Conservation (phyloP, 306 rosid species). For the Herpetospermum pedunculosum region DNA sequence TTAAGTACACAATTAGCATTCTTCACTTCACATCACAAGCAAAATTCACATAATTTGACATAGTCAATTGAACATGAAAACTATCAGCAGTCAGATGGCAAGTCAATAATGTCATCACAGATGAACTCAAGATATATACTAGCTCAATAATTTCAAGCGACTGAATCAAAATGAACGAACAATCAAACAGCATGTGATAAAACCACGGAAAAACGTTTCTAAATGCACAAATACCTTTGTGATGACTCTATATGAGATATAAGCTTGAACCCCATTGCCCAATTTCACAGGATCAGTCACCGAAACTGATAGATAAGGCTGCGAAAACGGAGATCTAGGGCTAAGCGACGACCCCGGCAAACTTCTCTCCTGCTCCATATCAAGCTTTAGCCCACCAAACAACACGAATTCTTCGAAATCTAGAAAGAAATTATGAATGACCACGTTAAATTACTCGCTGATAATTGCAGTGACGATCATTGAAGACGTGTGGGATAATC, state of each 20-base stretch:
- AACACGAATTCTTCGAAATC: not conserved
- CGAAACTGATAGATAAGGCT: conserved; percentile 68
- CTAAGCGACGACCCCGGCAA: conserved; percentile 58
- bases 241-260: conserved; percentile 89
- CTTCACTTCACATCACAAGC: not conserved
- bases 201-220: not conserved
- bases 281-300: conserved; percentile 94
- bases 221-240: conserved; percentile 40
- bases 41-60: not conserved
- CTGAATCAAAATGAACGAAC: not conserved
- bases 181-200: not conserved
- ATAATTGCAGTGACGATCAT: not conserved
- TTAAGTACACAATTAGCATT: not conserved
- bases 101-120: not conserved
- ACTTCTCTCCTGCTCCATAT: conserved; percentile 69
- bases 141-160: not conserved
- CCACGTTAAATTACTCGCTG: not conserved
- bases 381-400: not conserved
- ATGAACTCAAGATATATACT: not conserved
- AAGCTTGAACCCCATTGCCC: conserved; percentile 98
- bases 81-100: not conserved
- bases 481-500: not conserved
- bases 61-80: not conserved
- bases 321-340: conserved; percentile 93
- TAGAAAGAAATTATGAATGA: not conserved